Evolutionary conservation across 306 rosid genomes (phyloP).

Genomic region (Hippophae gyantsensis): DNA sequence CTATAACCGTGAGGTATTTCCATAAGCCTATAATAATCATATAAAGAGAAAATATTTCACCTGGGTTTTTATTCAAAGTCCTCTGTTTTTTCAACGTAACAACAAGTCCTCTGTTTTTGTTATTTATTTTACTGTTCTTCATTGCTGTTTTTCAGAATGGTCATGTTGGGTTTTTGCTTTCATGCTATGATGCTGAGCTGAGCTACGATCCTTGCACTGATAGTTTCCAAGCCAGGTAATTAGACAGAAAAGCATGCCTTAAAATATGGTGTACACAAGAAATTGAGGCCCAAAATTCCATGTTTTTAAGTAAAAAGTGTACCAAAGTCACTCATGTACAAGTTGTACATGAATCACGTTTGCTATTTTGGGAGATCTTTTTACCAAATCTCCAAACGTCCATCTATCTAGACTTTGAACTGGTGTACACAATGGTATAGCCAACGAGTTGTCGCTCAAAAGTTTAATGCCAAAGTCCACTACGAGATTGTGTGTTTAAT

Average conservation of each 20-base stretch:
- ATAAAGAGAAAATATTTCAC: neutral
- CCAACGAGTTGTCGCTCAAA: no score
- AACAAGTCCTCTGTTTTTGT: neutral
- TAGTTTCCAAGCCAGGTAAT: slow-evolving; percentile 91
- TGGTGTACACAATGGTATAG: no score
- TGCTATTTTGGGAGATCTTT: no score
- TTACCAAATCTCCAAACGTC: no score
- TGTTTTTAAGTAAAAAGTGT: neutral
- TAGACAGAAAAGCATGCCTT: slow-evolving; percentile 8
- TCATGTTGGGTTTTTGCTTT: slow-evolving; percentile 87
- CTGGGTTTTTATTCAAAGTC: neutral
- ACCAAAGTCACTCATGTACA: neutral
- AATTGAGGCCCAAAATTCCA: neutral
- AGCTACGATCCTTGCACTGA: slow-evolving; percentile 67
- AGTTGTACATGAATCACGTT: no score
- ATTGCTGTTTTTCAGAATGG: slow-evolving; percentile 57
- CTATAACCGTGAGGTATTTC: slow-evolving; percentile 81
- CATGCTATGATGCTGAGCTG: slow-evolving; percentile 94
- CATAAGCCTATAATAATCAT: neutral
- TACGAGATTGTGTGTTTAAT: no score
- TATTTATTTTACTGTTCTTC: slow-evolving; percentile 7
- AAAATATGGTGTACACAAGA: slow-evolving; percentile 6
- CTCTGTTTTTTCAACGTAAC: slow-evolving; percentile 9
- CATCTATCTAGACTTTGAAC: no score
- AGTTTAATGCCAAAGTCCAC: no score